A percentile compares a stretch with the other conserved stretches of the same genome.
Evolutionary conservation across 371 early-diverging fungal genomes (phyloP).

Genomic region (Batkoa obscura): DNA sequence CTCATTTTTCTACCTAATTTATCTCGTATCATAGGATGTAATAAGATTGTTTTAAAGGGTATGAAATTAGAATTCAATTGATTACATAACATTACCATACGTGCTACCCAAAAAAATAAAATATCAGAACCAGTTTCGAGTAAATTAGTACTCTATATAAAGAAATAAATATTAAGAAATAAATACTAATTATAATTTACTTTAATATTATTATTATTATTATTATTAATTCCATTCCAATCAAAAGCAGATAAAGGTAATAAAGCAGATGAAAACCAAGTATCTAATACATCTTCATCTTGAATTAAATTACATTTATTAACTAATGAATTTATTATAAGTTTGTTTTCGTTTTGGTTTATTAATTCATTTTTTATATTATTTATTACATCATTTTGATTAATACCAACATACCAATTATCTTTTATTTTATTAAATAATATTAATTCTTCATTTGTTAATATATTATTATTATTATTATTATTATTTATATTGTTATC

Average conservation of each 20-base stretch:
- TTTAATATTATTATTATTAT: constrained; percentile 11
- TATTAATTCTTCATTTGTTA: neutral
- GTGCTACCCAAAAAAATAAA: constrained; percentile 99
- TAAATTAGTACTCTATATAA: constrained; percentile 44
- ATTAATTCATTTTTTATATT: constrained; percentile 11
- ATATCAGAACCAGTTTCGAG: constrained; percentile 99
- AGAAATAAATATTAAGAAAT: constrained; percentile 30
- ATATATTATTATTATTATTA: too few relatives aligned
- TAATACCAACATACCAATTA: constrained; percentile 22
- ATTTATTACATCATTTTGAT: neutral
- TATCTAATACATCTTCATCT: constrained; percentile 98
- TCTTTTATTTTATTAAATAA: neutral
- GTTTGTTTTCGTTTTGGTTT: constrained; percentile 5
- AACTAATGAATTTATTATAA: neutral
- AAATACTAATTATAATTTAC: neutral
- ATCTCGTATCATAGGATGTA: constrained; percentile 84
- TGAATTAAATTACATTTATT: constrained; percentile 14
- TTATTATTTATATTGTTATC: neutral
- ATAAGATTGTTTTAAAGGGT: constrained; percentile 71
- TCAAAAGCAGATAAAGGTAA: constrained; percentile 83
- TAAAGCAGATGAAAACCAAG: constrained; percentile 98
- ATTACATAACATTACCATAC: constrained; percentile 97
- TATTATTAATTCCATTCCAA: constrained; percentile 25
- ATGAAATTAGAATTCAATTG: constrained; percentile 55
- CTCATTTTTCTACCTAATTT: constrained; percentile 97